Evolutionary conservation across 495 filamentous ascomycete species (phyloP).

Genomic region (Hypoxylon fuscum): DNA sequence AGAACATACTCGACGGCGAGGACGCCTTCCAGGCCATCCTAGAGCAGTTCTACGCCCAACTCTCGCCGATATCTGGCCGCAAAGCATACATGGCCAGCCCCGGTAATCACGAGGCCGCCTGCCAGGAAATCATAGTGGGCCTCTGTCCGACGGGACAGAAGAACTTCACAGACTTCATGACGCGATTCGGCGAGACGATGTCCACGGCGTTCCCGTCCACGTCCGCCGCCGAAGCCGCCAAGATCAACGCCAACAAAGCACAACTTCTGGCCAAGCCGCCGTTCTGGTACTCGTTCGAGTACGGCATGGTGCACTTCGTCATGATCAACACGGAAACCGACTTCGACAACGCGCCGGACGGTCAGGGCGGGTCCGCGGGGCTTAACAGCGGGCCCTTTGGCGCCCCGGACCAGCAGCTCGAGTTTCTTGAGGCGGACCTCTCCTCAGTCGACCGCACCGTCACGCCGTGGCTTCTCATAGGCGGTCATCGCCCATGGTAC

Average conservation of each 20-base stretch:
- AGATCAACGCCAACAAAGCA: slow-evolving; percentile 58
- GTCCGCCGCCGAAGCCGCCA: slow-evolving; percentile 54
- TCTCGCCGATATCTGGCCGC: slow-evolving; percentile 53
- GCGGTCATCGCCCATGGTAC: slow-evolving; percentile 71
- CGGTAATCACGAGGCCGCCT: slow-evolving; percentile 56
- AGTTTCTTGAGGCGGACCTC: slow-evolving; percentile 56
- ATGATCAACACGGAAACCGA: slow-evolving; percentile 69
- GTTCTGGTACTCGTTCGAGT: slow-evolving; percentile 73
- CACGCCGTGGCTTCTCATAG: slow-evolving; percentile 67
- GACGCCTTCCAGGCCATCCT: slow-evolving; percentile 56
- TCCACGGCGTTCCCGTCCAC: slow-evolving; percentile 57
- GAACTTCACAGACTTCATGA: slow-evolving; percentile 69
- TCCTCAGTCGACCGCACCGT: slow-evolving; percentile 58
- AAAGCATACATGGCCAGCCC: slow-evolving; percentile 57
- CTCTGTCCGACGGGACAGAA: slow-evolving; percentile 66
- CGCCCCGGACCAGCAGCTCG: slow-evolving; percentile 50
- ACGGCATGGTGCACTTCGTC: slow-evolving; percentile 65
- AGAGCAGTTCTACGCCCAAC: slow-evolving; percentile 55
- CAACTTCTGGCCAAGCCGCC: slow-evolving; percentile 62
- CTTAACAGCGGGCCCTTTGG: slow-evolving; percentile 65
- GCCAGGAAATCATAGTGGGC: slow-evolving; percentile 50
- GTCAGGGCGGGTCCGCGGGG: slow-evolving; percentile 52
- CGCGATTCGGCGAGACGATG: slow-evolving; percentile 63
- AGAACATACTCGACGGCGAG: slow-evolving; percentile 53
- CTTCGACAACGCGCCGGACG: slow-evolving; percentile 56